Base-by-base conservation (phyloP, 129 eudicot genomes). In the Arctium minus region DNA sequence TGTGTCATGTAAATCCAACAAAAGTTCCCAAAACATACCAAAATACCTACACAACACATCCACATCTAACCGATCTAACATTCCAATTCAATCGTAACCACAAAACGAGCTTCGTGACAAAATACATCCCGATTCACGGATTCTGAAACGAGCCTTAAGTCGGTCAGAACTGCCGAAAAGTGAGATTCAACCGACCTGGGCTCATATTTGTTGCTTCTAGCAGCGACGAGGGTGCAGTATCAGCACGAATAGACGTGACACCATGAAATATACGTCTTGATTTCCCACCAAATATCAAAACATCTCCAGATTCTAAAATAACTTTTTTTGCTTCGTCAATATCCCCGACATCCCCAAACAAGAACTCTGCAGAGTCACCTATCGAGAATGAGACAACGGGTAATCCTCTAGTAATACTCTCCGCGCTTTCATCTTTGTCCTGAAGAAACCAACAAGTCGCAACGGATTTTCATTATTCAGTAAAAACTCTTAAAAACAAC, bases 331-430 rank as follows among this genome's bases (percentile, higher is more conserved):
- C 90, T 79, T 87, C 86, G 7, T 82, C 81, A 30, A 79, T n/a
- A 77, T 82, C 91, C 76, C 89, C 83, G 33, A 81, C 79, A 50
- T 93, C 92, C 74, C 92, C 89, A 74, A 86, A 93, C 18, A 92
- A 86, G 62, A 95, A 95, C 75, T 93, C 99, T 9, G 99, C 97
- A 22, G 92, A 77, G 67, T 93, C 95, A 1, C 97, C 99, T 13
- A 95, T 72, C 8, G 99, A 95, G 86, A 95, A 80, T 44, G 97
- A 95, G 69, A 95, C 97, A 30, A 95, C 91, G 4, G 99, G 99
- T 53, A 91, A 84, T 75, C 90, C 89, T 72, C 70, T 73, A 53
- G 12, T 22, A 65, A 93, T 83, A 68, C 97, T 93, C 62, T 81
- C 86, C 9, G n/a, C 48, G 53, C 90, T 89, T 83, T 96, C 99